These are phyloP conservation scores for Scleromitrula shiraiana DNA, from an alignment of 2,329 filamentous ascomycete species.

Conservation along the genomic window DNA sequence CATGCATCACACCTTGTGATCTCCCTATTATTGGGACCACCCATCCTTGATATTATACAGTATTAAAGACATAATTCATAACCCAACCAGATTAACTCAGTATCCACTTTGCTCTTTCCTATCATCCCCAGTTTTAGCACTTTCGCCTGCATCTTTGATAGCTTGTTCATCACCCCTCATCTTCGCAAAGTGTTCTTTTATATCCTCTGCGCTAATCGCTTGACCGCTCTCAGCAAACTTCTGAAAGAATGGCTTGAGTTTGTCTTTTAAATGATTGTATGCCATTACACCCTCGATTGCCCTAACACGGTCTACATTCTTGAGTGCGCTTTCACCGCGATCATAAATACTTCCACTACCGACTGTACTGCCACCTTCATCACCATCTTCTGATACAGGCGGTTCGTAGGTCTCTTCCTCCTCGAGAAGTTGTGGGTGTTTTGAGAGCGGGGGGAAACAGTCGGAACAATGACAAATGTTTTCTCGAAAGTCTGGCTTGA, in stretches of 20 bases:
- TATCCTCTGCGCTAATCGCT: conserved; percentile 86
- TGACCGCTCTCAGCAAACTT: conserved; percentile 88
- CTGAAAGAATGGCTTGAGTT: conserved; percentile 88
- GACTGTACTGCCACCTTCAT: conserved; percentile 47
- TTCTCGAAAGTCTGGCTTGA: conserved; percentile 70
- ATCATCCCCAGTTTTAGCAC: conserved; percentile 28
- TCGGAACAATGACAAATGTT: conserved; percentile 71
- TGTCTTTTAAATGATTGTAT: conserved; percentile 92
- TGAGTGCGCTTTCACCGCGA: conserved; percentile 84
- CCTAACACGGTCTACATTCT: conserved; percentile 82
- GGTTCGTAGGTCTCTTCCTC: conserved; percentile 94
- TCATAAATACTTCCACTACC: conserved; percentile 81
- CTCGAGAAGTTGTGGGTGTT: conserved; percentile 76
- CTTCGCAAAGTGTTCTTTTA: conserved; percentile 94
- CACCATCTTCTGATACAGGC: conserved; percentile 63
- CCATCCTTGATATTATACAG: not conserved
- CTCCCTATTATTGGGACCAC: no score
- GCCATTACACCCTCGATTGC: conserved; percentile 98
- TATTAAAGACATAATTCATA: not conserved
- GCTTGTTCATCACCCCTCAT: conserved; percentile 73
- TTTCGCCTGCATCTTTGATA: conserved; percentile 25
- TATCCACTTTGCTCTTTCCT: conserved; percentile 40
- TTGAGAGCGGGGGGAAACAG: conserved; percentile 68
- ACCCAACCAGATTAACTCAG: conserved; percentile 10
- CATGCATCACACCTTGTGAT: no score